Conservation (phyloP, 2,329 filamentous ascomycete genomes). For the Aspergillus fumigatiaffinis region DNA sequence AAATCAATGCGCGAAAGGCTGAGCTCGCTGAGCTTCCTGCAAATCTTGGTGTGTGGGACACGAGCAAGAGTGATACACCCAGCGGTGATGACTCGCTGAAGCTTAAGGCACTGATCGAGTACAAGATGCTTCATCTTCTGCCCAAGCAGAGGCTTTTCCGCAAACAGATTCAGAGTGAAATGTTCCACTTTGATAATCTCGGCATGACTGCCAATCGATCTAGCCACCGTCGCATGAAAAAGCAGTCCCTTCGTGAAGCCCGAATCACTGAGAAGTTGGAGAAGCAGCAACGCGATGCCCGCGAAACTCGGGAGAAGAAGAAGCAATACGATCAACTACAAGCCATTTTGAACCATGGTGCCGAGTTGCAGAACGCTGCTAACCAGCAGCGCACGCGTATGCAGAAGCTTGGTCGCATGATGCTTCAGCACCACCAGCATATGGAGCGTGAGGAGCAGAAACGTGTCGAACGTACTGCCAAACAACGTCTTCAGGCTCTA, state of each 20-base stretch:
- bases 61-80: slow-evolving; percentile 61
- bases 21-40: slow-evolving; percentile 81
- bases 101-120: slow-evolving; percentile 86
- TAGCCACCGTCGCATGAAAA: slow-evolving; percentile 91
- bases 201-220: slow-evolving; percentile 95
- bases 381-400: slow-evolving; percentile 67
- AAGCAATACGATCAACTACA: slow-evolving; percentile 90
- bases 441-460: slow-evolving; percentile 99
- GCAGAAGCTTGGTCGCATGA: slow-evolving; percentile 82
- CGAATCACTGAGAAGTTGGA: slow-evolving; percentile 98
- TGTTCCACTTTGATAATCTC: slow-evolving; percentile 93
- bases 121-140: slow-evolving; percentile 85
- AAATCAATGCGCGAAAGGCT: slow-evolving; percentile 76
- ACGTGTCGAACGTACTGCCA: slow-evolving; percentile 92
- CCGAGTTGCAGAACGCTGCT: slow-evolving; percentile 69
- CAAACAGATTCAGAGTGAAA: slow-evolving; percentile 81
- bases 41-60: slow-evolving; percentile 84
- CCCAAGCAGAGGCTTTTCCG: slow-evolving; percentile 83
- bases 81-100: slow-evolving; percentile 79
- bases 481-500: slow-evolving; percentile 97
- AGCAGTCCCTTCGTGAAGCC: slow-evolving; percentile 90
- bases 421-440: slow-evolving; percentile 85
- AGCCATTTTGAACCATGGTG: slow-evolving; percentile 76
- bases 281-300: slow-evolving; percentile 95
- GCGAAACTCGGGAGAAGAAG: slow-evolving; percentile 95